phyloP scores from a whole-genome alignment of 2,329 filamentous ascomycete genomes.

The Fusarium pseudocircinatum region DNA sequence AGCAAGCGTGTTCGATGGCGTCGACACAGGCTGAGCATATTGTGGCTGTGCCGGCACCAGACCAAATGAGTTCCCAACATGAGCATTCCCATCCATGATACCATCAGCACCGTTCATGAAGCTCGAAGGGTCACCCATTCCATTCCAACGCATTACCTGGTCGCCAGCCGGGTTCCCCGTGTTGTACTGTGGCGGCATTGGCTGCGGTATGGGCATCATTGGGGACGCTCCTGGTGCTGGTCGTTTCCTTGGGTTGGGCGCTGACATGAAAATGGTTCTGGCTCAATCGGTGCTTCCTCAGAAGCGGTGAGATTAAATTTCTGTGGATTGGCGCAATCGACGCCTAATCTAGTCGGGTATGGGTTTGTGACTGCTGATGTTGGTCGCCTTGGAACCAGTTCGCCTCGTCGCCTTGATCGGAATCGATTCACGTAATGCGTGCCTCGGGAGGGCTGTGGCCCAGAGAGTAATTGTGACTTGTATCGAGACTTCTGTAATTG shows the following conservation, averaged over 20 bases:
- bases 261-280: constrained; percentile 52
- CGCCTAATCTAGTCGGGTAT: constrained; percentile 32
- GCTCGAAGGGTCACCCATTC: constrained; percentile 48
- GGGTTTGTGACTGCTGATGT: constrained; percentile 21
- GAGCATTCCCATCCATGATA: constrained; percentile 45
- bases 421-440: constrained; percentile 4
- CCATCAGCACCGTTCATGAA: constrained; percentile 44
- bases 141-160: constrained; percentile 59
- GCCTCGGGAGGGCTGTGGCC: neutral
- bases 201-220: constrained; percentile 62
- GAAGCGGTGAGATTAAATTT: constrained; percentile 18
- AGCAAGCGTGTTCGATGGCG: constrained; percentile 62
- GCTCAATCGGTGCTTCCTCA: constrained; percentile 15
- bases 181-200: constrained; percentile 59
- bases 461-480: neutral
- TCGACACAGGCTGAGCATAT: constrained; percentile 45
- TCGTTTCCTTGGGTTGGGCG: constrained; percentile 72
- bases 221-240: constrained; percentile 77
- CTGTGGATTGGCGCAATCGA: constrained; percentile 23
- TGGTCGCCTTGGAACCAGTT: constrained; percentile 5
- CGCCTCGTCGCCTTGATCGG: constrained; percentile 14
- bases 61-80: constrained; percentile 50
- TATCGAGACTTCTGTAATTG: constrained; percentile 15
- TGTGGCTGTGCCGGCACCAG: constrained; percentile 51
- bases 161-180: constrained; percentile 58